Conservation (phyloP, 202 grass and related monocot species). For the Carex arenaria region DNA sequence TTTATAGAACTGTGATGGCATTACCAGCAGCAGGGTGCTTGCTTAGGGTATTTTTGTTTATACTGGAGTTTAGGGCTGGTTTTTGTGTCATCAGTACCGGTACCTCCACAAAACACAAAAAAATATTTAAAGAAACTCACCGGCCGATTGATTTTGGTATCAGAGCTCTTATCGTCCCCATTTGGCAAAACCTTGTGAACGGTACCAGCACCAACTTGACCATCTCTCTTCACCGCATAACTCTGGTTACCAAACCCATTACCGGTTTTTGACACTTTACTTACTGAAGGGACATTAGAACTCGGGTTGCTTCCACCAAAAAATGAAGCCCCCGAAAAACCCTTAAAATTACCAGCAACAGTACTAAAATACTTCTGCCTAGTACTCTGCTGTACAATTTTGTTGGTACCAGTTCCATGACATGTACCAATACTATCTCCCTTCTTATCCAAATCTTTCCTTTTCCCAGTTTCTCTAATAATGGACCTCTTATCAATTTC, state of each 20-base stretch:
- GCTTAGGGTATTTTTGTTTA: background rate
- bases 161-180: conserved; percentile 52
- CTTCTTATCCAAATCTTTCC: conserved; percentile 58
- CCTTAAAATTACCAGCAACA: conserved; percentile 66
- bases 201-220: conserved; percentile 32
- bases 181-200: conserved; percentile 34
- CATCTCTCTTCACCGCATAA: conserved; percentile 55
- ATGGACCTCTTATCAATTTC: conserved; percentile 53
- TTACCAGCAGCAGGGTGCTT: background rate
- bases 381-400: conserved; percentile 45
- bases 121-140: conserved; percentile 50
- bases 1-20: background rate
- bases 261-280: background rate
- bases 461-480: conserved; percentile 55
- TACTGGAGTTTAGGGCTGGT: background rate
- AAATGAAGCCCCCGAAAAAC: conserved; percentile 57
- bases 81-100: background rate
- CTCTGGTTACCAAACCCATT: conserved; percentile 36
- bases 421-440: conserved; percentile 25
- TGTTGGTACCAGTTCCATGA: conserved; percentile 30
- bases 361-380: conserved; percentile 69
- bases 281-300: conserved; percentile 15
- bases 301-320: conserved; percentile 68
- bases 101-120: conserved; percentile 16
- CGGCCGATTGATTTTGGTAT: conserved; percentile 44